Evolutionary conservation across 1,284 basidiomycete genomes (phyloP).

Genomic region (Ganoderma multipileum): DNA sequence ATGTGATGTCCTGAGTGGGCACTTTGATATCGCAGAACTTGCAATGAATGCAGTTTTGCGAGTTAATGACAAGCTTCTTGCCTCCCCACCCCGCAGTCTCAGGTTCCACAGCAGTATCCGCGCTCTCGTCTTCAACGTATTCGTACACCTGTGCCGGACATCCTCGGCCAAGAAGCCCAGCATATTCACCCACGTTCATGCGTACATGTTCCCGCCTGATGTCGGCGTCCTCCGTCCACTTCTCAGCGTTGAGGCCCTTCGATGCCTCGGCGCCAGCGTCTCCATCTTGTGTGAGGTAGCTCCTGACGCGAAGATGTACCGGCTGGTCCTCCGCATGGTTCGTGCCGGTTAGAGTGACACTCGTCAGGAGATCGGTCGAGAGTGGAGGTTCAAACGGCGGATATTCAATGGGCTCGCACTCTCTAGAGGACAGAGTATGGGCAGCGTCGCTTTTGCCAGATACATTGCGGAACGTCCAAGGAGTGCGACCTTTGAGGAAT

Average conservation of each 20-base stretch:
- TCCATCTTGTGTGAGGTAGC: constrained; percentile 44
- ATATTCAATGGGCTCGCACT: constrained; percentile 88
- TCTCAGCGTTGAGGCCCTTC: constrained; percentile 41
- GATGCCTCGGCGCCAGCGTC: constrained; percentile 55
- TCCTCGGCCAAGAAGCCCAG: constrained; percentile 85
- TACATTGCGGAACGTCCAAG: constrained; percentile 89
- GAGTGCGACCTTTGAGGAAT: constrained; percentile 85
- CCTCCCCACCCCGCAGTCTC: constrained; percentile 71
- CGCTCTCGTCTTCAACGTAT: constrained; percentile 81
- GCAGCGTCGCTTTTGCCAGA: constrained; percentile 70
- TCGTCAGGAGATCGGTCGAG: constrained; percentile 94
- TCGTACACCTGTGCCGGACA: constrained; percentile 99
- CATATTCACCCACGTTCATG: constrained; percentile 83
- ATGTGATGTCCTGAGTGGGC: constrained; percentile 92
- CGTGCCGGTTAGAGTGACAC: constrained; percentile 91
- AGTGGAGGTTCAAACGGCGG: constrained; percentile 91
- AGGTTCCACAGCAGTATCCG: constrained; percentile 21
- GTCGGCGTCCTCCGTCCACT: constrained; percentile 50
- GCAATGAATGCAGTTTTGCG: constrained; percentile 94
- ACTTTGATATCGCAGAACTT: constrained; percentile 95
- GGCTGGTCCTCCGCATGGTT: constrained; percentile 98
- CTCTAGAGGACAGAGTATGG: constrained; percentile 73
- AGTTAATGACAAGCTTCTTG: constrained; percentile 96
- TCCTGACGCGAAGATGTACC: constrained; percentile 82
- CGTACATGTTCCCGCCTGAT: constrained; percentile 70